These are phyloP conservation scores for Rhynchosporium secalis DNA, from an alignment of 2,329 filamentous ascomycete genomes.

Conservation along the genomic window DNA sequence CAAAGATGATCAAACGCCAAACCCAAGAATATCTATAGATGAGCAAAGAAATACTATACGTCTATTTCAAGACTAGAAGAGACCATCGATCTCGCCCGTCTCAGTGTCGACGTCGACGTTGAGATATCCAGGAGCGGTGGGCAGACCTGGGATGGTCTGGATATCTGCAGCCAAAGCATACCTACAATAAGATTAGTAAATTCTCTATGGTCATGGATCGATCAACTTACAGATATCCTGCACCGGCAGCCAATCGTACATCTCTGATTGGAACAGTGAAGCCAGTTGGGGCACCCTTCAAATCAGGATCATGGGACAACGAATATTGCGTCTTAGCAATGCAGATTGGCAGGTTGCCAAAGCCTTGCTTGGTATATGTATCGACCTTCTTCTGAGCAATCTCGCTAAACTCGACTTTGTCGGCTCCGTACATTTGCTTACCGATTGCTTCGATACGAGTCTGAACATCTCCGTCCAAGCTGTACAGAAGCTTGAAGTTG, in stretches of 20 bases:
- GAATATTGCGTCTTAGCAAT: slow-evolving; percentile 99
- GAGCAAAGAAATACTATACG: not conserved
- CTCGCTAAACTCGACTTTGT: slow-evolving; percentile 87
- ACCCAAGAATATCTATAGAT: slow-evolving; percentile 12
- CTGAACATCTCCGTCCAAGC: slow-evolving; percentile 74
- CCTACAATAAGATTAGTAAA: slow-evolving; percentile 48
- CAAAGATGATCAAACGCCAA: slow-evolving; percentile 15
- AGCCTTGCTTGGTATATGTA: slow-evolving; percentile 89
- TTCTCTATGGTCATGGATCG: not conserved
- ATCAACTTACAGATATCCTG: slow-evolving; percentile 76
- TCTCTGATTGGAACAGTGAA: slow-evolving; percentile 95
- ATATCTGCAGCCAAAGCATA: slow-evolving; percentile 96
- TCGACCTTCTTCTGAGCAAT: slow-evolving; percentile 95
- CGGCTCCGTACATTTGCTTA: slow-evolving; percentile 91
- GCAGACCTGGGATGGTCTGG: slow-evolving; percentile 94
- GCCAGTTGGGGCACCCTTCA: slow-evolving; percentile 93
- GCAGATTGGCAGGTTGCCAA: slow-evolving; percentile 90
- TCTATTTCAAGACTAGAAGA: slow-evolving; percentile 64
- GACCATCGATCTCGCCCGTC: slow-evolving; percentile 82
- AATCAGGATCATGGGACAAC: slow-evolving; percentile 83
- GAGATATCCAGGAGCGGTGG: slow-evolving; percentile 91
- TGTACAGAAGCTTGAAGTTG: slow-evolving; percentile 86
- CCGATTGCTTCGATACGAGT: slow-evolving; percentile 90
- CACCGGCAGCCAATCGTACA: slow-evolving; percentile 89
- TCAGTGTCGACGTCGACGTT: slow-evolving; percentile 85